Evolutionary conservation across 129 eudicot genomes (phyloP), one percentile per base, ranked within the genome.

Genomic region (Solidago caesia): DNA sequence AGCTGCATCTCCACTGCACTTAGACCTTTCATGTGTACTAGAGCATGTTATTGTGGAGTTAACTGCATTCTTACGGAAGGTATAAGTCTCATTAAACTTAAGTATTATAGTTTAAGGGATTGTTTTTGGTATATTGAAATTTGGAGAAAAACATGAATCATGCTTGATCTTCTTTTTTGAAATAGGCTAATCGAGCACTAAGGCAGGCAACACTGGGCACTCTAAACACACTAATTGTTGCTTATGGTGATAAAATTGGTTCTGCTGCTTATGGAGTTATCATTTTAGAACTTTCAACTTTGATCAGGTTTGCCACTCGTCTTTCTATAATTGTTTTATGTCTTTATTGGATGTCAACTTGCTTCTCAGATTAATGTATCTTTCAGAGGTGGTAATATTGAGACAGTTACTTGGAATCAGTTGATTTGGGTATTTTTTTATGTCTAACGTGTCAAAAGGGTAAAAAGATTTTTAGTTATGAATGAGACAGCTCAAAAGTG

Each of bases 161-260:
- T 63, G 64, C 67, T 55, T 81, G 65, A 39, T 77, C 29, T 79
- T 26, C 3, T 62, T 71, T 53, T 68, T 62, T 67, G 8, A 41
- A 61, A 64, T 80, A 95, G 99, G 99, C 99, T 60, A 95, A 95
- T 78, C 91, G 99, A 74, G 90, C 97, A 27, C 74, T 95, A 77
- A 85, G 99, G 84, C 99, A 91, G 79, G 99, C 99, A 13, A 95
- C 99, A 5, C 80, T 95, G 46, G 99, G 97, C 68, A 91, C 99
- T 0, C 74, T 95, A 72, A 95, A 91, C 71, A 91, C 96, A 60
- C 76, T 95, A n/a, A 85, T 95, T 71, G 90, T 85, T 68, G 97
- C 92, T 44, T 91, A 95, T 80, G 99, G 99, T 75, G 96, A 91
- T 75, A 87, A 87, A 85, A 95, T 95, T 58, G 92, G 88, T 72